phyloP scores from a whole-genome alignment of 2,329 filamentous ascomycete species.

The Aspergillus sp. region DNA sequence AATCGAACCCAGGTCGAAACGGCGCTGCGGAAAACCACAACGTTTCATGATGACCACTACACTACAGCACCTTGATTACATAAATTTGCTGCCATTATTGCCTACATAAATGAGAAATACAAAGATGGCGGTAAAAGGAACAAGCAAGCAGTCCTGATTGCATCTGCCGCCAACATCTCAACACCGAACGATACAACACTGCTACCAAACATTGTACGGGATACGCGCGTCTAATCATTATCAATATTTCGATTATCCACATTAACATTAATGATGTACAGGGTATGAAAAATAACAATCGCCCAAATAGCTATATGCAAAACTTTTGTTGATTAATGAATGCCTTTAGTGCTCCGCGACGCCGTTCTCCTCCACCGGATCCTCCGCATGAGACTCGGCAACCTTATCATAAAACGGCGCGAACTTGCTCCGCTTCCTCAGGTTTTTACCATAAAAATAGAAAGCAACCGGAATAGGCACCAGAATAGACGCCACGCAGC shows the following conservation, averaged over 20 bases:
- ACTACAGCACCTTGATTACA: conserved; percentile 13
- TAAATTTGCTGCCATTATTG: background rate
- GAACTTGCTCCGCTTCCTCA: conserved; percentile 21
- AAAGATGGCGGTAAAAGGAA: too few species aligned
- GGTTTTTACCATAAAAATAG: conserved; percentile 28
- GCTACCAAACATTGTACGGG: too few species aligned
- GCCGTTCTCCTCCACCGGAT: conserved; percentile 24
- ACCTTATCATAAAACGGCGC: conserved; percentile 12
- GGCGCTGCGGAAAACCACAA: conserved; percentile 9
- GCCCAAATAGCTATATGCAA: background rate
- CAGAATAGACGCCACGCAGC: conserved; percentile 38
- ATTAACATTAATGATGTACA: background rate
- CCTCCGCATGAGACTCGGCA: conserved; percentile 6
- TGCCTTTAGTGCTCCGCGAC: background rate
- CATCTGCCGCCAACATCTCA: background rate
- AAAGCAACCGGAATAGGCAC: conserved; percentile 40
- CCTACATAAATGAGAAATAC: background rate
- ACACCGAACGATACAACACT: background rate
- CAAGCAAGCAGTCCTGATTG: background rate
- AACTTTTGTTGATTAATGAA: background rate
- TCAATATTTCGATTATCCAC: background rate
- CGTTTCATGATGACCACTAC: conserved; percentile 13
- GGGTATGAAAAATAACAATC: background rate
- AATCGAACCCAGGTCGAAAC: conserved; percentile 13
- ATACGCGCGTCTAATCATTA: too few species aligned